These are phyloP conservation scores for Neofusicoccum umdonicola DNA, from an alignment of 2,329 filamentous ascomycete genomes.

Conservation along the genomic window DNA sequence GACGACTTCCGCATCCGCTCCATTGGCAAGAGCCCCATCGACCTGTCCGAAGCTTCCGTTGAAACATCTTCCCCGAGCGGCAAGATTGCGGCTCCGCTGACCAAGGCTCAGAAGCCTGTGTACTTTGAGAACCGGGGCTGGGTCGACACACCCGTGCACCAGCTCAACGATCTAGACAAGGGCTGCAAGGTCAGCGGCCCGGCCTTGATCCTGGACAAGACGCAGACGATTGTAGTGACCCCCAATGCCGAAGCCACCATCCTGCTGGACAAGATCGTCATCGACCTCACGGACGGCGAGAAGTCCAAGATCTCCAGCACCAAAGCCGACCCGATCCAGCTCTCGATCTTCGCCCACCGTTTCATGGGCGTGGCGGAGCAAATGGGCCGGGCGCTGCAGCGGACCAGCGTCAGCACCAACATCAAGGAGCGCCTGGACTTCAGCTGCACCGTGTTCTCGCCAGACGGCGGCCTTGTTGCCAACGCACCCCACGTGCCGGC, in stretches of 20 bases:
- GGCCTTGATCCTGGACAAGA: slow-evolving; percentile 39
- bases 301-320: slow-evolving; percentile 22
- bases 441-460: slow-evolving; percentile 44
- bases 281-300: slow-evolving; percentile 29
- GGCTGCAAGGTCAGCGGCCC: slow-evolving; percentile 22
- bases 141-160: slow-evolving; percentile 23
- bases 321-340: slow-evolving; percentile 49
- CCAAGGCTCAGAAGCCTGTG: slow-evolving; percentile 13
- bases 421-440: slow-evolving; percentile 47
- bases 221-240: slow-evolving; percentile 46
- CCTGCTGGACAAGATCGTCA: slow-evolving; percentile 37
- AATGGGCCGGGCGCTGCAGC: slow-evolving; percentile 57
- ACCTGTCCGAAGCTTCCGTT: no score
- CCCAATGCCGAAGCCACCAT: slow-evolving; percentile 28
- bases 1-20: no score
- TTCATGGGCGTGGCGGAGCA: slow-evolving; percentile 62
- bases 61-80: no score
- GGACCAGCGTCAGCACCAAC: slow-evolving; percentile 54
- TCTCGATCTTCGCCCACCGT: slow-evolving; percentile 56
- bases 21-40: no score
- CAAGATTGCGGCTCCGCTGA: slow-evolving; percentile 26
- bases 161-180: slow-evolving; percentile 23
- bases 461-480: slow-evolving; percentile 41
- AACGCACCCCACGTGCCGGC: slow-evolving; percentile 45
- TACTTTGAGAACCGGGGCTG: slow-evolving; percentile 27